Evolutionary conservation across 2,329 filamentous ascomycete species (phyloP).

Genomic region (Apiospora rasikravindrae): DNA sequence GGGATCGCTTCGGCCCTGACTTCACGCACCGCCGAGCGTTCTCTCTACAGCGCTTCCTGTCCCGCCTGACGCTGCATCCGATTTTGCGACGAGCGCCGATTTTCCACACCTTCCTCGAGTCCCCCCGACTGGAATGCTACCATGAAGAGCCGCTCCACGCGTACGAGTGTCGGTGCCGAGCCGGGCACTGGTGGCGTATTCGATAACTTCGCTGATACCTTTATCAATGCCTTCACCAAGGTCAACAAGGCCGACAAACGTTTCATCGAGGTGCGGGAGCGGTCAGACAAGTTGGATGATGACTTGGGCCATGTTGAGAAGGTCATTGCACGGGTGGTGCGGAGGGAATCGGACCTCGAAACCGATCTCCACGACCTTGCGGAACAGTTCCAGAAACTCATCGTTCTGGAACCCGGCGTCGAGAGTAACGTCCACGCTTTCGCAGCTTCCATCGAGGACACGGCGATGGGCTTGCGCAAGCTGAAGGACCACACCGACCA

Average conservation of each 20-base stretch:
- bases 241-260: slow-evolving; percentile 93
- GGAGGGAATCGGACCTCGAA: slow-evolving; percentile 87
- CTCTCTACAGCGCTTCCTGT: slow-evolving; percentile 89
- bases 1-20: slow-evolving; percentile 91
- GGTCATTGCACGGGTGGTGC: slow-evolving; percentile 88
- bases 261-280: slow-evolving; percentile 92
- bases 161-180: slow-evolving; percentile 60
- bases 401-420: slow-evolving; percentile 85
- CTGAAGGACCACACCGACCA: slow-evolving; percentile 93
- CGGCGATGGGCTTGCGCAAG: slow-evolving; percentile 75
- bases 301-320: slow-evolving; percentile 94
- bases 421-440: slow-evolving; percentile 85
- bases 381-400: slow-evolving; percentile 93
- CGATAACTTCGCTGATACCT: slow-evolving; percentile 93
- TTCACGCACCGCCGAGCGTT: slow-evolving; percentile 89
- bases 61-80: slow-evolving; percentile 85
- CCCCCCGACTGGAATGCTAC: slow-evolving; percentile 92
- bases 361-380: slow-evolving; percentile 87
- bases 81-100: slow-evolving; percentile 83
- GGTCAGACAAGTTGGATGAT: slow-evolving; percentile 91
- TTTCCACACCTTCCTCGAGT: slow-evolving; percentile 89
- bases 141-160: slow-evolving; percentile 78
- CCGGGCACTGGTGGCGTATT: slow-evolving; percentile 73
- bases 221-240: slow-evolving; percentile 97
- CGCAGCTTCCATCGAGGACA: slow-evolving; percentile 83